These are phyloP conservation scores for Wallacemonas sp. DNA, from an alignment of 208 protist species.

Conservation along the genomic window DNA sequence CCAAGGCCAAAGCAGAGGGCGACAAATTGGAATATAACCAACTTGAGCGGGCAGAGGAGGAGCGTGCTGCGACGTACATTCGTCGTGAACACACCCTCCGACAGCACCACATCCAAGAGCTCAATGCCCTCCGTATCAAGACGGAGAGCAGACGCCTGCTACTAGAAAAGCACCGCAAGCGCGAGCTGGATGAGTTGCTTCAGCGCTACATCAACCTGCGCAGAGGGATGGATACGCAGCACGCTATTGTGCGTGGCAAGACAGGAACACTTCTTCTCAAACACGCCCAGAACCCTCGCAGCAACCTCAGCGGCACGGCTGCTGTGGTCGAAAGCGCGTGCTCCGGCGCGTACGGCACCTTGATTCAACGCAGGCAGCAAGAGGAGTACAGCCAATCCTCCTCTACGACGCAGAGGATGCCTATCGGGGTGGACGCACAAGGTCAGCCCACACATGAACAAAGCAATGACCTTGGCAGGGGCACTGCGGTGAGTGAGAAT, in stretches of 20 bases:
- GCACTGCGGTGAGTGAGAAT: constrained; percentile 1
- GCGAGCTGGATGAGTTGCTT: constrained; percentile 85
- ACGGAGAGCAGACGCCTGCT: constrained; percentile 71
- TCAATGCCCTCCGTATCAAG: constrained; percentile 69
- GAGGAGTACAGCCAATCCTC: constrained; percentile 22
- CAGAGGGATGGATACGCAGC: constrained; percentile 78
- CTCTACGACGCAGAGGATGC: too few relatives aligned
- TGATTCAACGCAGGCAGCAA: constrained; percentile 58
- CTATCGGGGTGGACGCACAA: too few relatives aligned
- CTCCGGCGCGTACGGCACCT: constrained; percentile 76
- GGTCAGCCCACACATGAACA: too few relatives aligned
- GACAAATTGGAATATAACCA: constrained; percentile 76
- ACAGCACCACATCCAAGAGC: constrained; percentile 82
- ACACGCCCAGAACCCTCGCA: constrained; percentile 83
- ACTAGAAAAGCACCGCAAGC: constrained; percentile 79
- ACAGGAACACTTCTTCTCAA: constrained; percentile 85
- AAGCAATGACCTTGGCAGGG: not conserved
- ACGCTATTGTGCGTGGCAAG: constrained; percentile 88
- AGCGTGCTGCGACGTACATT: constrained; percentile 54
- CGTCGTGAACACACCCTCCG: constrained; percentile 62
- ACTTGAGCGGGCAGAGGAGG: constrained; percentile 64
- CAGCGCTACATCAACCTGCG: constrained; percentile 88
- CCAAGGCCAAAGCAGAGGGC: constrained; percentile 76
- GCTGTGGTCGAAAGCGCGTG: constrained; percentile 68
- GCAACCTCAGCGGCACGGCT: constrained; percentile 72